These are phyloP conservation scores for Limnanthes douglasii DNA, from an alignment of 345 rosid species.

Conservation along the genomic window DNA sequence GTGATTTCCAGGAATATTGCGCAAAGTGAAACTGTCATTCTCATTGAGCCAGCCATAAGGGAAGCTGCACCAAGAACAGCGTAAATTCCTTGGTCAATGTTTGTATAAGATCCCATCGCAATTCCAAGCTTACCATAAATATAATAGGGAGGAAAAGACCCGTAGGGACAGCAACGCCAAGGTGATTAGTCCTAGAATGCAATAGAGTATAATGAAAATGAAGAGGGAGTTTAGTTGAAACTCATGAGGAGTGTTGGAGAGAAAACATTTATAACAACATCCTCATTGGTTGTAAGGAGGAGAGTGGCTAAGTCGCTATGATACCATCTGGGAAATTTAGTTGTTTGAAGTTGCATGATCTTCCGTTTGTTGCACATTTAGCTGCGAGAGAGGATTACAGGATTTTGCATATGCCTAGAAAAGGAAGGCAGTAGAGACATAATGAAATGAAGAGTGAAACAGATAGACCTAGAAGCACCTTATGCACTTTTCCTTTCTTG, in stretches of 20 bases:
- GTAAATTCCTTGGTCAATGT: conserved; percentile 42
- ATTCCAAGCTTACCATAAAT: conserved; percentile 41
- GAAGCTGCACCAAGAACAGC: conserved; percentile 73
- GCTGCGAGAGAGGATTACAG: conserved; percentile 21
- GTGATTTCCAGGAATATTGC: conserved; percentile 62
- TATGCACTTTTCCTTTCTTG: conserved; percentile 56
- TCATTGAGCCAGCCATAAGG: conserved; percentile 66
- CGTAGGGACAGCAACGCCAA: conserved; percentile 69
- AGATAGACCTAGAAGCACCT: conserved; percentile 31
- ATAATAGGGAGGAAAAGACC: conserved; percentile 71
- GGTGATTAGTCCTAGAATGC: conserved; percentile 40
- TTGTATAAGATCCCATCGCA: conserved; percentile 37
- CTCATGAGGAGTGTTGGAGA: conserved; percentile 34
- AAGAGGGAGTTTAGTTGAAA: conserved; percentile 26
- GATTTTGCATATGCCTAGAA: conserved; percentile 41
- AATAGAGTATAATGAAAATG: conserved; percentile 38
- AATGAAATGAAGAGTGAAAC: conserved; percentile 50
- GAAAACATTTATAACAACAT: conserved; percentile 52
- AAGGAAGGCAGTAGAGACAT: conserved; percentile 44
- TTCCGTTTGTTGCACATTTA: conserved; percentile 30
- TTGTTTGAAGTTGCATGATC: conserved; percentile 50
- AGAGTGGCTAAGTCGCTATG: conserved; percentile 64
- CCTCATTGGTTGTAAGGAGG: conserved; percentile 54
- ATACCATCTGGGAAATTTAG: conserved; percentile 53
- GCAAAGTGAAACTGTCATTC: conserved; percentile 74